These are phyloP conservation scores for Oryza brachyantha DNA, from an alignment of 176 grass and related monocot species.

Conservation along the genomic window DNA sequence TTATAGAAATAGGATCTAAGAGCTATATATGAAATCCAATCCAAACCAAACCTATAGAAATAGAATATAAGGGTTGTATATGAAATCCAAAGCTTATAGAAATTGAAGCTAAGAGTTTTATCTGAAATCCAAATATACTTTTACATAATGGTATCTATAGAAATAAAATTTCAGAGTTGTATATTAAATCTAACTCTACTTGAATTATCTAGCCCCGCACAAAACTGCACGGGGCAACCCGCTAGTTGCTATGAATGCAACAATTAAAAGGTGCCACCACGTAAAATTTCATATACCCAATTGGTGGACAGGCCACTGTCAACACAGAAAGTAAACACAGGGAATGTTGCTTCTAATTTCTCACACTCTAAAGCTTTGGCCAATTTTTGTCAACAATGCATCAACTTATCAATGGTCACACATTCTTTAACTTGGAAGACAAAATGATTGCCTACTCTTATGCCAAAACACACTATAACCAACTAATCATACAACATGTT, in stretches of 20 bases:
- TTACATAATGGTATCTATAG: too few relatives aligned
- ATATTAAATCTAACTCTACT: too few relatives aligned
- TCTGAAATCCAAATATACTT: too few relatives aligned
- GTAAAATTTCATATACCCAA: background rate
- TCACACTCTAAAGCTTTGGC: constrained; percentile 1
- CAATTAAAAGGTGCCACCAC: background rate
- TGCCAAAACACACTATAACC: background rate
- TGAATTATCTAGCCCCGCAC: too few relatives aligned
- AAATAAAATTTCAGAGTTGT: too few relatives aligned
- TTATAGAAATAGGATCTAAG: too few relatives aligned
- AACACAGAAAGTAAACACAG: background rate
- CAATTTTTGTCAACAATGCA: background rate
- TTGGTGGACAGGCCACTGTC: background rate
- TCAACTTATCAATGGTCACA: background rate
- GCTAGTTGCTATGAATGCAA: background rate
- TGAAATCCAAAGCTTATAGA: too few relatives aligned
- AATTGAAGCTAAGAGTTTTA: too few relatives aligned
- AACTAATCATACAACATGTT: background rate
- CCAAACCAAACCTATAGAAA: too few relatives aligned
- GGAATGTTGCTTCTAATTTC: background rate
- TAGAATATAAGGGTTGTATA: too few relatives aligned
- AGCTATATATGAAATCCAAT: too few relatives aligned
- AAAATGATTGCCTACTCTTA: constrained; percentile 11
- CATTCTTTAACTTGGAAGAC: background rate
- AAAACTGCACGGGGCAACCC: too few relatives aligned